phyloP scores from a whole-genome alignment of 1,139 yeast species.

The Suhomyces chickasaworum region DNA sequence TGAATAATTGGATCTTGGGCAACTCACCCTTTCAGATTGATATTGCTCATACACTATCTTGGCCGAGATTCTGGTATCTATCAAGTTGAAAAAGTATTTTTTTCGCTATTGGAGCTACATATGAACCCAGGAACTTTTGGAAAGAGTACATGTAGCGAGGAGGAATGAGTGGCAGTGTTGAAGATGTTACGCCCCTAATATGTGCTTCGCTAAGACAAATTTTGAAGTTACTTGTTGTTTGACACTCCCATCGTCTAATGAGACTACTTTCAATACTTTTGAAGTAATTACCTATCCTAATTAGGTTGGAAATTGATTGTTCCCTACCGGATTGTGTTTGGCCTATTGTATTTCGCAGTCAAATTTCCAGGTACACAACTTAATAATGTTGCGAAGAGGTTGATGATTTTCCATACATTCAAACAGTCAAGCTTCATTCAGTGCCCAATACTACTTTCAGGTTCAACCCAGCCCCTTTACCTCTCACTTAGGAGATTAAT shows the following conservation, averaged over 20 bases:
- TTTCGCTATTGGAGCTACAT: too few species aligned
- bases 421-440: neutral
- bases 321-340: neutral
- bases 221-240: neutral
- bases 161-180: neutral
- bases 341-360: slow-evolving; percentile 3
- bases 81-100: too few species aligned
- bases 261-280: neutral
- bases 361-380: neutral
- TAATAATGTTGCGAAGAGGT: neutral
- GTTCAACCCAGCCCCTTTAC: neutral
- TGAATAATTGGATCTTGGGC: neutral
- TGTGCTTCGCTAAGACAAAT: neutral
- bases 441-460: neutral
- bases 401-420: neutral
- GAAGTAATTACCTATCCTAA: neutral
- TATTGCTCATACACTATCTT: neutral
- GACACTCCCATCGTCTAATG: neutral
- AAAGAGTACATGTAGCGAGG: neutral
- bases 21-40: too few species aligned
- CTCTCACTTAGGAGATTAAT: neutral
- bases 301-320: neutral
- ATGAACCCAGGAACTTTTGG: neutral
- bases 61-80: too few species aligned
- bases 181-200: neutral